Evolutionary conservation across 179 eudicot genomes (phyloP).

Genomic region (Beta corolliflora): DNA sequence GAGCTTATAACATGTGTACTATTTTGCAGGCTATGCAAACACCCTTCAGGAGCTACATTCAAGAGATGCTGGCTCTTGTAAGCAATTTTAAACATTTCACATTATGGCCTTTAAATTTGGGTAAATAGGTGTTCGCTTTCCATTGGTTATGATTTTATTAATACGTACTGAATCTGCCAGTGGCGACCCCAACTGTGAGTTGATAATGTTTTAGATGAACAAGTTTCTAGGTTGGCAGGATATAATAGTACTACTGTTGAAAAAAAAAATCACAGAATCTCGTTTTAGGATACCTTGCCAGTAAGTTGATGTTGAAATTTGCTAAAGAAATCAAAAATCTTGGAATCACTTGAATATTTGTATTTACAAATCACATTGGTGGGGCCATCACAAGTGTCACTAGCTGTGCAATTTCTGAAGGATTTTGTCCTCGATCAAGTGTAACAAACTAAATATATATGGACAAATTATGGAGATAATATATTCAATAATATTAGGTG

Average conservation of each 20-base stretch:
- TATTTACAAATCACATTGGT: too few relatives aligned
- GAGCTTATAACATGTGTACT: not conserved
- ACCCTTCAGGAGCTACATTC: slow-evolving; percentile 90
- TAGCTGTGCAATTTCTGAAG: not conserved
- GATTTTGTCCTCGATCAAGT: too few relatives aligned
- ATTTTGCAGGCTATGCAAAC: slow-evolving; percentile 82
- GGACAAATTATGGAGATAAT: too few relatives aligned
- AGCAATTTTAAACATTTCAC: slow-evolving; percentile 24
- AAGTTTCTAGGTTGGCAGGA: not conserved
- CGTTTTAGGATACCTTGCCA: not conserved
- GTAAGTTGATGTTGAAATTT: not conserved
- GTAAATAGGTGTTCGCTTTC: not conserved
- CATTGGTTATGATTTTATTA: not conserved
- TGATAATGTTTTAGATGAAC: not conserved
- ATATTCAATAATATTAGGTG: too few relatives aligned
- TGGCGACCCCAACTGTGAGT: not conserved
- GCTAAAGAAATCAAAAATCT: not conserved
- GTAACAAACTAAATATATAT: too few relatives aligned
- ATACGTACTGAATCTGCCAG: not conserved
- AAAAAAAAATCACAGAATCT: not conserved
- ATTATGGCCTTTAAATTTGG: not conserved
- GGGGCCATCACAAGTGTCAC: too few relatives aligned
- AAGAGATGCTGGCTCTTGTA: slow-evolving; percentile 86
- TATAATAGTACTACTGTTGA: not conserved
- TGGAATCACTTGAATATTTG: too few relatives aligned